Evolutionary conservation across 305 asterid species (phyloP).

Genomic region (Plantago coronopus): DNA sequence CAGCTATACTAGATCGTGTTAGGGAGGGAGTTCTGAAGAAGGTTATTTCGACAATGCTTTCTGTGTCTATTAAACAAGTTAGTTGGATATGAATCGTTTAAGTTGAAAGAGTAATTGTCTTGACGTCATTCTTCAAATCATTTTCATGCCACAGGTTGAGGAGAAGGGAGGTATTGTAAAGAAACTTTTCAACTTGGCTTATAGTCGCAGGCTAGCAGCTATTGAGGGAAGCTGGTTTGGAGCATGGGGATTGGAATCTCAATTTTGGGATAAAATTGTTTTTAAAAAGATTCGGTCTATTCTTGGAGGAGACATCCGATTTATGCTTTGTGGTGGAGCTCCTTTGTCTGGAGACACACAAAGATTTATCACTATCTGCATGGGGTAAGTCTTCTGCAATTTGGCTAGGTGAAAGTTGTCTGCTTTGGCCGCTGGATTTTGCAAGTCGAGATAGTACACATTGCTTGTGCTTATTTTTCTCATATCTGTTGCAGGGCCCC

Average conservation of each 20-base stretch:
- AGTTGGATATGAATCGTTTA: slow-evolving; percentile 9
- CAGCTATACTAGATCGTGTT: slow-evolving; percentile 86
- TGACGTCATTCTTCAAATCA: slow-evolving; percentile 7
- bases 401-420: slow-evolving; percentile 8
- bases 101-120: slow-evolving; percentile 14
- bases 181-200: slow-evolving; percentile 65
- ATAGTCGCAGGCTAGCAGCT: slow-evolving; percentile 59
- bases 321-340: slow-evolving; percentile 96
- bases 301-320: slow-evolving; percentile 81
- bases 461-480: neutral
- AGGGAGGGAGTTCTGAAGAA: slow-evolving; percentile 81
- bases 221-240: slow-evolving; percentile 89
- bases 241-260: slow-evolving; percentile 69
- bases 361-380: slow-evolving; percentile 85
- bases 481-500: slow-evolving; percentile 60
- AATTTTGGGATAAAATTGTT: slow-evolving; percentile 61
- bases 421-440: slow-evolving; percentile 18
- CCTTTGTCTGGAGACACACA: slow-evolving; percentile 88
- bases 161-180: slow-evolving; percentile 77
- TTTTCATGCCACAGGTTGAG: slow-evolving; percentile 52
- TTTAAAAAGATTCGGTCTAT: slow-evolving; percentile 63
- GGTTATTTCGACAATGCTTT: slow-evolving; percentile 32
- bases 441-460: slow-evolving; percentile 7
- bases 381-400: slow-evolving; percentile 52
- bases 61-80: slow-evolving; percentile 16